Evolutionary conservation across 805 yeast genomes (phyloP), one percentile per base, ranked within the genome.

Genomic region (Candida succiphila): DNA sequence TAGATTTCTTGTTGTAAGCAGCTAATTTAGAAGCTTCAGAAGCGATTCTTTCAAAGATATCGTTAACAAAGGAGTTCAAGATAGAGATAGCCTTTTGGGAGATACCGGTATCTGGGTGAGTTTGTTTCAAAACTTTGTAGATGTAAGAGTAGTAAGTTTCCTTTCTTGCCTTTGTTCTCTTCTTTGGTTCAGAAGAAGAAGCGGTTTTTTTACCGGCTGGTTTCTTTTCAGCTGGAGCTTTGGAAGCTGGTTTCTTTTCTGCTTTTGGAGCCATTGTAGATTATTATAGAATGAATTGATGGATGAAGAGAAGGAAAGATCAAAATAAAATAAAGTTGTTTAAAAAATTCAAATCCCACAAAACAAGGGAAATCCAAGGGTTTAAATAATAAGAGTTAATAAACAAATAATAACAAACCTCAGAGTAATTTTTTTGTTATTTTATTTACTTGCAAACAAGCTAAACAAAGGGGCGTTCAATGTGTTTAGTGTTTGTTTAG

Each of bases 31-130:
- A 88, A 54, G 96, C 96, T 73, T 88, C 96, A 54, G 89, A 68
- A 53, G 96, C 96, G 55, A 89, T 83, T 75, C 97, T 88, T 75
- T 88, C 96, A 61, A 88, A 89, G 61, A 88, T 86, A 69, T 89
- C 96, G 71, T 87, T 88, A 52, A 89, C 96, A 54, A 89, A 89
- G 29, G 96, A 89, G 83, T 89, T 89, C 89, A 89, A 80, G 65
- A 89, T 89, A 48, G 95, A 86, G 95, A 89, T 89, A 46, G 97
- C 95, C 64, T 86, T 84, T 71, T 87, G 95, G 54, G 97, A 88
- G 63, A 89, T 89, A 85, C 96, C 97, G 44, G 97, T 89, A 66
- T 89, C 96, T 66, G 96, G 97, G 70, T 89, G 97, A 44, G 96
- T 88, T 76, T 89, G 96, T 71, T 88, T 88, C 63, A 89, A 81